Conservation (phyloP, 2,329 filamentous ascomycete genomes). For the Apiospora aurea region DNA sequence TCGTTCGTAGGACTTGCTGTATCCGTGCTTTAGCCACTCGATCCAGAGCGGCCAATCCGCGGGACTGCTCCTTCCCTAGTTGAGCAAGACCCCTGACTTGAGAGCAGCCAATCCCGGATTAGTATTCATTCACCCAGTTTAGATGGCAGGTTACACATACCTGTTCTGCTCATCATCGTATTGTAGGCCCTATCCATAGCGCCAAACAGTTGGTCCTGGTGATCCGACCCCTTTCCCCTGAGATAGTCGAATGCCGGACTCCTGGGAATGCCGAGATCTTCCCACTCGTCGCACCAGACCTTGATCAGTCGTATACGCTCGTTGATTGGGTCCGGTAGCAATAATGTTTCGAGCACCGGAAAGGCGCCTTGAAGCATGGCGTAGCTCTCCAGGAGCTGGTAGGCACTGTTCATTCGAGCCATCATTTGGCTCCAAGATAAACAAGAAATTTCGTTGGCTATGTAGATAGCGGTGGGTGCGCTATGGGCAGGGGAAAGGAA, state of each 20-base stretch:
- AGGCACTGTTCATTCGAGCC: neutral
- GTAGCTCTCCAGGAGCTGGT: neutral
- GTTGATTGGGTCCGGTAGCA: neutral
- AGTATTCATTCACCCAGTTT: no score
- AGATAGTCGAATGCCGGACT: neutral
- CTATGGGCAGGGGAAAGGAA: no score
- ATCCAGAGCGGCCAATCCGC: no score
- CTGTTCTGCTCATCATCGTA: neutral
- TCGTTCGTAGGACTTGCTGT: no score
- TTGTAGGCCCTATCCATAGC: neutral
- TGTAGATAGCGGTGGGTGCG: no score
- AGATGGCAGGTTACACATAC: no score
- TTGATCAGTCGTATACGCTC: neutral
- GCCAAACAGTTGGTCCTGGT: fast-evolving
- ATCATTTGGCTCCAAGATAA: neutral
- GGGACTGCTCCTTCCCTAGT: no score
- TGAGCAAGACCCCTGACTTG: no score
- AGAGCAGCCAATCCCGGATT: no score
- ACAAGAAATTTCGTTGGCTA: neutral
- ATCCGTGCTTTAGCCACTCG: no score
- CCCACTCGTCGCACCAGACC: neutral
- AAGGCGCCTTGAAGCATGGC: neutral
- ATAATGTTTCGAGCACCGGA: neutral
- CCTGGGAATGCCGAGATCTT: neutral
- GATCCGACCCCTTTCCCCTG: neutral